These are phyloP conservation scores for Sungouiella thailandica DNA, from an alignment of 805 yeast species.

Conservation along the genomic window DNA sequence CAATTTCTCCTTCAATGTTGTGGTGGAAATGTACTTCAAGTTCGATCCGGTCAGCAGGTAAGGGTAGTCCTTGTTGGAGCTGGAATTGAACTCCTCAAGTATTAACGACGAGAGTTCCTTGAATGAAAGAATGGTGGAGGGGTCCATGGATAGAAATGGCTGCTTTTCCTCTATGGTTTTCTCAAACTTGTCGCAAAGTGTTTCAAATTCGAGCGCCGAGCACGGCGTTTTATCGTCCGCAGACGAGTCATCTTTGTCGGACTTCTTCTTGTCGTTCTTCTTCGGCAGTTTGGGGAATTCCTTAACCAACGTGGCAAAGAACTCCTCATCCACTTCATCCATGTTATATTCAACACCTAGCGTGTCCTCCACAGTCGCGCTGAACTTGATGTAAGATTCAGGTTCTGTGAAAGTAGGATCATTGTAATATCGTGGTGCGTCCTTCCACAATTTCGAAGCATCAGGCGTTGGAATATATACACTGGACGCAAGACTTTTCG, in stretches of 20 bases:
- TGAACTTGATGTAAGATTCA: constrained; percentile 74
- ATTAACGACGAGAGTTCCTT: constrained; percentile 60
- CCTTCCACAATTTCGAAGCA: constrained; percentile 80
- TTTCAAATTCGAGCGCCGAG: constrained; percentile 83
- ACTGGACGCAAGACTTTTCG: constrained; percentile 20
- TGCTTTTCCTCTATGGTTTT: constrained; percentile 71
- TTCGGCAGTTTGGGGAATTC: constrained; percentile 22
- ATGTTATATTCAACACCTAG: constrained; percentile 79
- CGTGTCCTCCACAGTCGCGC: constrained; percentile 95
- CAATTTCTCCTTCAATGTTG: constrained; percentile 53
- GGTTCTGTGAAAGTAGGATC: constrained; percentile 64
- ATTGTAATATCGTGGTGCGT: constrained; percentile 65
- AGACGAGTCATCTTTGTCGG: constrained; percentile 5
- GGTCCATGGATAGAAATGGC: constrained; percentile 85
- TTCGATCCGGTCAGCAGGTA: constrained; percentile 21
- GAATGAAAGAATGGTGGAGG: constrained; percentile 64
- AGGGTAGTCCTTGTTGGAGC: constrained; percentile 16
- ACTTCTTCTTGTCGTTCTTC: constrained; percentile 7
- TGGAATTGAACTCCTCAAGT: constrained; percentile 27
- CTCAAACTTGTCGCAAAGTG: constrained; percentile 70
- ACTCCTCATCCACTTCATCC: constrained; percentile 84
- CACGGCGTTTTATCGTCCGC: constrained; percentile 31
- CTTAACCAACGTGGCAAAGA: constrained; percentile 42
- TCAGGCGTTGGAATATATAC: constrained; percentile 96
- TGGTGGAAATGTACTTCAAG: constrained; percentile 41